Conservation (phyloP, 2,329 filamentous ascomycete species). For the Arachnomyces sp. region DNA sequence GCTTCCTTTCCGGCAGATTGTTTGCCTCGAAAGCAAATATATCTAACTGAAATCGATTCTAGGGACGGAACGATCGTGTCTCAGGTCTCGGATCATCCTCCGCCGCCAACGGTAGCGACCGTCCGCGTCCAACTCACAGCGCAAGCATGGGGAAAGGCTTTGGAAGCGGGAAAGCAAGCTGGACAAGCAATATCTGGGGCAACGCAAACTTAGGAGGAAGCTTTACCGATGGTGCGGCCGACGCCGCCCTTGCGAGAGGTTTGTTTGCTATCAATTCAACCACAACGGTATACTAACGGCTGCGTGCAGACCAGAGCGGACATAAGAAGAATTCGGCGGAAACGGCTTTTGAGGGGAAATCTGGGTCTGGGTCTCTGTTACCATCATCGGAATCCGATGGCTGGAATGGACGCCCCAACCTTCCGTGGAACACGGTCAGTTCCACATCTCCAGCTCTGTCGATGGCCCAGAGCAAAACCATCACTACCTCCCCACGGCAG, state of each 20-base stretch:
- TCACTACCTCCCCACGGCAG: slow-evolving; percentile 53
- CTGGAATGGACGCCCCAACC: slow-evolving; percentile 47
- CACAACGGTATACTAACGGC: slow-evolving; percentile 13
- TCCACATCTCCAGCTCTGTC: slow-evolving; percentile 37
- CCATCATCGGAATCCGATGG: slow-evolving; percentile 61
- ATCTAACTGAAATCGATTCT: slow-evolving; percentile 6
- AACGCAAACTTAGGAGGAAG: slow-evolving; percentile 30
- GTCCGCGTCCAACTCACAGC: slow-evolving; percentile 29
- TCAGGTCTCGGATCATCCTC: slow-evolving; percentile 33
- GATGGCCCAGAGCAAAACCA: slow-evolving; percentile 37
- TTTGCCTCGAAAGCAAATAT: not conserved
- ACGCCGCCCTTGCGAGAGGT: slow-evolving; percentile 45
- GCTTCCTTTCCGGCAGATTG: not conserved
- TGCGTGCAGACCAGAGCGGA: slow-evolving; percentile 3
- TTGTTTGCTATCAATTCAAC: slow-evolving; percentile 5
- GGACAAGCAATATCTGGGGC: slow-evolving; percentile 48
- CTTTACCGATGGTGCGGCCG: slow-evolving; percentile 38
- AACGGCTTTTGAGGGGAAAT: slow-evolving; percentile 46
- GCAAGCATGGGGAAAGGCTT: slow-evolving; percentile 38
- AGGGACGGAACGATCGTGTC: slow-evolving; percentile 25
- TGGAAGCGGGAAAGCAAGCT: slow-evolving; percentile 34
- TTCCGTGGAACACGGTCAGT: slow-evolving; percentile 54
- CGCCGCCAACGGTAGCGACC: slow-evolving; percentile 24
- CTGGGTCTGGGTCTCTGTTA: slow-evolving; percentile 62
- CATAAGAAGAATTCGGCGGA: slow-evolving; percentile 21